phyloP scores from a whole-genome alignment of 306 rosid species.

The Trifolium pratense region DNA sequence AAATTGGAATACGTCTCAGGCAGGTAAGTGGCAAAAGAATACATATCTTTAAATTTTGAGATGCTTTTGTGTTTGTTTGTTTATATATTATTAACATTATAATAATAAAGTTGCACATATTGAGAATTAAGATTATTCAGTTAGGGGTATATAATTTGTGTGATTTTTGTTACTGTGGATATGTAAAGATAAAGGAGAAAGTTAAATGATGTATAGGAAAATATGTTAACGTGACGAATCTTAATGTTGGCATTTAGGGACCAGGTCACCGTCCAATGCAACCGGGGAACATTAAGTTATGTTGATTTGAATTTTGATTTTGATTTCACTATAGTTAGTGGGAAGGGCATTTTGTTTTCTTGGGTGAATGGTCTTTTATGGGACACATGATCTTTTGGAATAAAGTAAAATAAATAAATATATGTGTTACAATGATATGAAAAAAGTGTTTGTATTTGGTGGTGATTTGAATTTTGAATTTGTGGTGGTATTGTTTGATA shows the following conservation, averaged over 20 bases:
- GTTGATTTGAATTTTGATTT: slow-evolving; percentile 18
- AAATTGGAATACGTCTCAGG: slow-evolving; percentile 30
- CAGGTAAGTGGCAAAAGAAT: slow-evolving; percentile 27
- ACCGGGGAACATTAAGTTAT: slow-evolving; percentile 1
- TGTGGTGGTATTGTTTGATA: no score
- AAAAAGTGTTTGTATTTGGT: no score
- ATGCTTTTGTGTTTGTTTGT: not conserved
- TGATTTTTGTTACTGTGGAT: not conserved
- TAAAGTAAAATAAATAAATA: not conserved
- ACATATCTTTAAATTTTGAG: not conserved
- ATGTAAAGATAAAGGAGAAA: slow-evolving; percentile 5
- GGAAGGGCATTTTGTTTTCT: not conserved
- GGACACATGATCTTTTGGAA: not conserved
- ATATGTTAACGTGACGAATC: slow-evolving; percentile 29
- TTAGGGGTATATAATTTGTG: not conserved
- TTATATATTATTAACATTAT: not conserved
- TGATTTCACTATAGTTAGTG: slow-evolving; percentile 3
- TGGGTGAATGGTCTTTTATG: slow-evolving; percentile 4
- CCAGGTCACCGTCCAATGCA: slow-evolving; percentile 24
- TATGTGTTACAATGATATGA: not conserved
- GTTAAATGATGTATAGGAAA: not conserved
- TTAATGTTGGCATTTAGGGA: slow-evolving; percentile 28
- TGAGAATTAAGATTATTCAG: not conserved
- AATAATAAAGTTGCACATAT: not conserved
- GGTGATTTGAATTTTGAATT: no score